Base-by-base conservation (phyloP, 768 basidiomycete species). In the Antrodiella citrinella region DNA sequence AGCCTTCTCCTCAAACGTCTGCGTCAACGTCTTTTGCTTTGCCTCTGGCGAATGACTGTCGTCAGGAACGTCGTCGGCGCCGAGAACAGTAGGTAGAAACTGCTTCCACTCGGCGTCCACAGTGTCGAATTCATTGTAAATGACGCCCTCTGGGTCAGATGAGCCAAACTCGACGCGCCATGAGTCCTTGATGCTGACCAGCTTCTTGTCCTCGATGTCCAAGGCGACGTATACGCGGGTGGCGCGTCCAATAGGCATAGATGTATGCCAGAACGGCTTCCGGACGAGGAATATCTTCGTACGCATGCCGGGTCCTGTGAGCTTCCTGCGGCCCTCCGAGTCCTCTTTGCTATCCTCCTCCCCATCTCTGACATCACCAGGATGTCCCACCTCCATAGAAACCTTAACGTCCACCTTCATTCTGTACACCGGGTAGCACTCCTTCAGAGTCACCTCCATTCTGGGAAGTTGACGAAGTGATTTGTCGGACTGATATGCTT, bases 161-260 rank as follows among this genome's bases (percentile, higher is more conserved):
- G n/a, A 24, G 15, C 38, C 19, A 40, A 24, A 26, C 15, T 11
- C 25, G 18, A 19, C 10, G 4, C 45, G 35, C 51, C 51, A 52
- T 25, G 35, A 40, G 23, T 51, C 50, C 45, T 52, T 48, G 15
- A 52, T n/a, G 20, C 24, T 24, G 9, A 48, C 22, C 9, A 48
- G 39, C 24, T 44, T 26, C 12, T 41, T 19, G 18, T 7, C 18
- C 9, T 18, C 18, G 41, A 43, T 7, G n/a, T 43, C n/a, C n/a
- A n/a, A 18, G 7, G 41, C 41, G 19, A 43, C 21, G 41, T 18
- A 43, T 43, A 9, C 41, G 7, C 41, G 41, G 9, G 41, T 43
- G 9, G 9, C 5, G 41, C 41, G 41, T 9, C 41, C 41, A 18
- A 43, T n/a, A 18, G n/a, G 19, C n/a, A 43, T 7, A 22, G 15